These are phyloP conservation scores for Babesia sp. DNA, from an alignment of 169 alveolate species.

Conservation along the genomic window DNA sequence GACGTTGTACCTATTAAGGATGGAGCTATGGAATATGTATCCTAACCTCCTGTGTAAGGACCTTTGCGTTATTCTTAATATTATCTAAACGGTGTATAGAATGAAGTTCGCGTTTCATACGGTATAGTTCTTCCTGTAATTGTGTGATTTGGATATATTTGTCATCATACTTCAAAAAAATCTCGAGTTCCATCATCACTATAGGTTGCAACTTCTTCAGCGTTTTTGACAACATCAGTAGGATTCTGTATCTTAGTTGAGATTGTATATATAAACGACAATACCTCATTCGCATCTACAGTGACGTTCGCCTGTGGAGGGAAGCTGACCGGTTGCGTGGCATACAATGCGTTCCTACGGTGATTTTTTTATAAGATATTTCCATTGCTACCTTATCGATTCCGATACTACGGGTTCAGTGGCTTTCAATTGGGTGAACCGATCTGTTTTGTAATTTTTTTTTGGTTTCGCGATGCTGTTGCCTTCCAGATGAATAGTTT, in stretches of 20 bases:
- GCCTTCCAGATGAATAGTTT: not conserved
- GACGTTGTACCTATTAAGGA: not conserved
- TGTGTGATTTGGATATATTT: not conserved
- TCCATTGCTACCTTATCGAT: not conserved
- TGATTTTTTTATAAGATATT: not conserved
- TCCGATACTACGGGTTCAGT: not conserved
- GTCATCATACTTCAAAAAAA: slow-evolving; percentile 42
- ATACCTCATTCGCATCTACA: slow-evolving; percentile 63
- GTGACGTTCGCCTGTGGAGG: slow-evolving; percentile 50
- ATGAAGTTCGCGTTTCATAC: slow-evolving; percentile 43
- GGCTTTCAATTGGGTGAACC: not conserved
- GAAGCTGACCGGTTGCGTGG: slow-evolving; percentile 52
- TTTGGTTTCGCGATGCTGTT: not conserved
- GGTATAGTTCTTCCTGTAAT: slow-evolving; percentile 53
- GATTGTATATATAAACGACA: not conserved
- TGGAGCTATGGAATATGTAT: not conserved
- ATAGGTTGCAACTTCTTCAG: slow-evolving; percentile 36
- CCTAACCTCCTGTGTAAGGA: not conserved
- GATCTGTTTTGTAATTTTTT: not conserved
- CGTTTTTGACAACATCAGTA: slow-evolving; percentile 31
- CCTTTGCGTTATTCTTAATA: not conserved
- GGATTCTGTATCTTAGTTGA: slow-evolving; percentile 25
- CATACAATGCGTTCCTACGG: slow-evolving; percentile 51
- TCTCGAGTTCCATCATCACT: slow-evolving; percentile 51
- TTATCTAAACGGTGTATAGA: not conserved